phyloP scores from a whole-genome alignment of 768 basidiomycete species.

The Imleria badia region DNA sequence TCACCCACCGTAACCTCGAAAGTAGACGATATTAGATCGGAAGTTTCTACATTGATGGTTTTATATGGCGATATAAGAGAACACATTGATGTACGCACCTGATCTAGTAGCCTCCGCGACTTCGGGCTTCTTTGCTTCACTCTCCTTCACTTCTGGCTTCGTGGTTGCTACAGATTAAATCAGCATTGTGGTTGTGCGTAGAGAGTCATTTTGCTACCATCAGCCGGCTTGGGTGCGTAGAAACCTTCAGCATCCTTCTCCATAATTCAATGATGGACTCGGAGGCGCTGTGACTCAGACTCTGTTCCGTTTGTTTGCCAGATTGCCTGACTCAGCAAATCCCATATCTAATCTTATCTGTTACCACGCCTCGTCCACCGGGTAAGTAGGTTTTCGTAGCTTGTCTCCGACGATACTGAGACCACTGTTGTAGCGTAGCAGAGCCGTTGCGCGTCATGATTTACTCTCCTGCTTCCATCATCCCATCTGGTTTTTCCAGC shows the following conservation, averaged over 20 bases:
- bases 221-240: conserved; percentile 51
- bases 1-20: conserved; percentile 76
- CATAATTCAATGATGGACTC: conserved; percentile 36
- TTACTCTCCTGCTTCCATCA: not conserved
- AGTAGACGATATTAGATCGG: conserved; percentile 72
- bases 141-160: conserved; percentile 29
- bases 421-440: not conserved
- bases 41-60: conserved; percentile 28
- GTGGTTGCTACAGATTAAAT: conserved; percentile 9
- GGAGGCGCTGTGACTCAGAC: not conserved
- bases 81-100: conserved; percentile 16
- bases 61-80: not conserved
- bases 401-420: not conserved
- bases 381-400: not conserved
- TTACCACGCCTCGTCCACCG: not conserved
- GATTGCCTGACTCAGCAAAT: conserved; percentile 25
- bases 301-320: not conserved
- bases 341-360: conserved; percentile 20
- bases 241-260: conserved; percentile 82
- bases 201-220: conserved; percentile 35
- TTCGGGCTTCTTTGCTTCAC: conserved; percentile 25
- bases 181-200: not conserved
- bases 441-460: conserved; percentile 6
- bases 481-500: conserved; percentile 20
- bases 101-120: conserved; percentile 18